Percentiles rank a stretch among this genome's conserved stretches.
Evolutionary conservation across 805 yeast species (phyloP).

Genomic region (Yamadazyma olivae): DNA sequence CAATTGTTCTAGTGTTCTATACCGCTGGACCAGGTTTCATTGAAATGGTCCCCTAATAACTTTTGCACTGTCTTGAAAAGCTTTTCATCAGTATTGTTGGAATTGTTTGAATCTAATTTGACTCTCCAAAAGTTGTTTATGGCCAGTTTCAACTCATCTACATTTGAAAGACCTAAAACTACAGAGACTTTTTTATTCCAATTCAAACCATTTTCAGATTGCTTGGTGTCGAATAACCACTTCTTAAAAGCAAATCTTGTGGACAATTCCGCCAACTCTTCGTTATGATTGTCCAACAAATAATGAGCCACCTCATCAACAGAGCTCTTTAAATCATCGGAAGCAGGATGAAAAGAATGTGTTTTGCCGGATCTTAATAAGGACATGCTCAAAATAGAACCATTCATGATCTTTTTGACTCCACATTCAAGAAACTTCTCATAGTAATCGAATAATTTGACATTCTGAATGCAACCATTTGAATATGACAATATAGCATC

Average conservation of each 20-base stretch:
- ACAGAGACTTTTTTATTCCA: constrained; percentile 46
- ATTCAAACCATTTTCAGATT: constrained; percentile 8
- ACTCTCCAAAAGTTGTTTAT: constrained; percentile 54
- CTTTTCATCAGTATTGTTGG: constrained; percentile 40
- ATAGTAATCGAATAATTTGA: constrained; percentile 43
- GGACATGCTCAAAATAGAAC: constrained; percentile 88
- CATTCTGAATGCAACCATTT: constrained; percentile 80
- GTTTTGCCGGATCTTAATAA: constrained; percentile 66
- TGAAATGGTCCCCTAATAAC: constrained; percentile 50
- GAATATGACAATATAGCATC: constrained; percentile 80
- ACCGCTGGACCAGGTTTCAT: constrained; percentile 64
- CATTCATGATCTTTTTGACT: constrained; percentile 64
- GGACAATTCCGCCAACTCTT: constrained; percentile 80
- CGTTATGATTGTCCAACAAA: constrained; percentile 34
- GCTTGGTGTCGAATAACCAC: constrained; percentile 44
- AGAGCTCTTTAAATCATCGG: constrained; percentile 51
- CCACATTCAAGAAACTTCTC: constrained; percentile 53
- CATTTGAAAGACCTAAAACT: constrained; percentile 72
- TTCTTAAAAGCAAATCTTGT: constrained; percentile 67
- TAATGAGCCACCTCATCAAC: constrained; percentile 43
- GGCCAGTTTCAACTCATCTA: constrained; percentile 64
- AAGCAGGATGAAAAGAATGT: constrained; percentile 79
- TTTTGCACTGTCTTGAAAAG: constrained; percentile 42
- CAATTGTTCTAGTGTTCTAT: constrained; percentile 10
- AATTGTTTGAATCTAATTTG: constrained; percentile 24